A percentile compares a stretch with the other conserved stretches of the same genome.
phyloP scores from a whole-genome alignment of 495 filamentous ascomycete species.

The Xylaria castorea region DNA sequence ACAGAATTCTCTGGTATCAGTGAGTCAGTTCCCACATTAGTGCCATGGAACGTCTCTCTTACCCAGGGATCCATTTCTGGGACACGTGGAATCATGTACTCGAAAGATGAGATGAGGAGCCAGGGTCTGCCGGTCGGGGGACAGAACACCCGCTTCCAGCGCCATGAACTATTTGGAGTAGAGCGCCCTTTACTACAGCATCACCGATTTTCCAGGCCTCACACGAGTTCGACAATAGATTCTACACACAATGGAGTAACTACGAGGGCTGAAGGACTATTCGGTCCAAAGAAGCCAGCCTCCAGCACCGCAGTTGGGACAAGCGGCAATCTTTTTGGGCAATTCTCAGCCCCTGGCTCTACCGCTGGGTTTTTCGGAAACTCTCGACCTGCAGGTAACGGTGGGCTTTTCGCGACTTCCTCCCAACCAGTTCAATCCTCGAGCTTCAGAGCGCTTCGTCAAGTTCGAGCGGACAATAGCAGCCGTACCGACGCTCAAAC shows the following conservation, averaged over 20 bases:
- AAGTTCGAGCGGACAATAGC: not conserved
- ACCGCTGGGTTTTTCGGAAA: not conserved
- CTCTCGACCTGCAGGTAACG: not conserved
- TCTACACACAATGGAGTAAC: not conserved
- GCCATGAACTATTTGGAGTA: conserved; percentile 11
- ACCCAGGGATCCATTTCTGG: conserved; percentile 32
- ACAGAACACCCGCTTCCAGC: conserved; percentile 35
- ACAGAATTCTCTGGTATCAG: conserved; percentile 66
- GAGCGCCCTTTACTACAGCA: not conserved
- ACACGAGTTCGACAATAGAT: not conserved
- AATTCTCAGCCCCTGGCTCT: no score
- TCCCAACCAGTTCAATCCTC: not conserved
- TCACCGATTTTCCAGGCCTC: not conserved
- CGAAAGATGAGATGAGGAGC: conserved; percentile 36
- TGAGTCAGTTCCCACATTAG: conserved; percentile 63
- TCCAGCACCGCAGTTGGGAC: not conserved
- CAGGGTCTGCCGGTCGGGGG: conserved; percentile 25
- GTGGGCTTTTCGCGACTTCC: not conserved
- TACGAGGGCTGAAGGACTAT: not conserved
- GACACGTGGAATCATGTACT: conserved; percentile 32
- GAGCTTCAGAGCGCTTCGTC: not conserved
- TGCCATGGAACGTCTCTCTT: conserved; percentile 66
- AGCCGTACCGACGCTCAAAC: not conserved
- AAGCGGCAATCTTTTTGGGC: not conserved
- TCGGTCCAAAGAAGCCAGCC: not conserved